Evolutionary conservation across 2,329 filamentous ascomycete species (phyloP).

Genomic region (Talaromyces atroroseus): DNA sequence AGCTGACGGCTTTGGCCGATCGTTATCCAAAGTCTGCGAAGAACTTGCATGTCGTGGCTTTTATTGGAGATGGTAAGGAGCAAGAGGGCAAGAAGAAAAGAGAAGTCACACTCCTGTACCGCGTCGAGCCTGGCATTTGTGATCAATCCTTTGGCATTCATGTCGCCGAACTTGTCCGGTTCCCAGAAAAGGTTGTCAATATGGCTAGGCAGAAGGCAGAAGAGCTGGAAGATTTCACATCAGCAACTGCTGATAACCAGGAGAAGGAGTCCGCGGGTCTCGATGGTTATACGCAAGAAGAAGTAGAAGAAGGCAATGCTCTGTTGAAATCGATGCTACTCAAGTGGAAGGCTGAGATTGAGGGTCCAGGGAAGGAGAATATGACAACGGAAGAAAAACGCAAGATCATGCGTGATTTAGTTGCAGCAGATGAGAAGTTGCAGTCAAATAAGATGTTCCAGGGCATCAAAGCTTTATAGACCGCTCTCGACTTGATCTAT

Average conservation of each 20-base stretch:
- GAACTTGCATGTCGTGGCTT: conserved; percentile 93
- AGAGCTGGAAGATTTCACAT: conserved; percentile 84
- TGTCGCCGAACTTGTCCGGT: conserved; percentile 91
- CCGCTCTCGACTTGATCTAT: neutral
- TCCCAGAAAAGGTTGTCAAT: conserved; percentile 92
- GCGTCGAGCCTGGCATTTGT: conserved; percentile 90
- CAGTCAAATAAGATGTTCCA: conserved; percentile 52
- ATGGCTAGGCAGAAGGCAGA: conserved; percentile 99
- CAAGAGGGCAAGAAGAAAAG: conserved; percentile 52
- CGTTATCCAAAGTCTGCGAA: conserved; percentile 74
- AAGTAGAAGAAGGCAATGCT: conserved; percentile 82
- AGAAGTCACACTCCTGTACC: conserved; percentile 93
- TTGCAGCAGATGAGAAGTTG: conserved; percentile 64
- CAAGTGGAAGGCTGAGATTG: conserved; percentile 73
- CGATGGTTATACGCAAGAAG: conserved; percentile 64
- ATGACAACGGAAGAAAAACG: conserved; percentile 72
- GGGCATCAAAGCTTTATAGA: conserved; percentile 42
- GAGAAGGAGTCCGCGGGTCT: conserved; percentile 35
- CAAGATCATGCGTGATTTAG: conserved; percentile 69
- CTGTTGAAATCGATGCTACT: conserved; percentile 77
- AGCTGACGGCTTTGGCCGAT: conserved; percentile 84
- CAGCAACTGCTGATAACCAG: conserved; percentile 39
- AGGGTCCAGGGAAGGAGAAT: conserved; percentile 52
- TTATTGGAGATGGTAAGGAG: conserved; percentile 61
- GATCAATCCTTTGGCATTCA: conserved; percentile 98